Evolutionary conservation across 345 rosid genomes (phyloP).

Genomic region (Gossypium rotundifolium): DNA sequence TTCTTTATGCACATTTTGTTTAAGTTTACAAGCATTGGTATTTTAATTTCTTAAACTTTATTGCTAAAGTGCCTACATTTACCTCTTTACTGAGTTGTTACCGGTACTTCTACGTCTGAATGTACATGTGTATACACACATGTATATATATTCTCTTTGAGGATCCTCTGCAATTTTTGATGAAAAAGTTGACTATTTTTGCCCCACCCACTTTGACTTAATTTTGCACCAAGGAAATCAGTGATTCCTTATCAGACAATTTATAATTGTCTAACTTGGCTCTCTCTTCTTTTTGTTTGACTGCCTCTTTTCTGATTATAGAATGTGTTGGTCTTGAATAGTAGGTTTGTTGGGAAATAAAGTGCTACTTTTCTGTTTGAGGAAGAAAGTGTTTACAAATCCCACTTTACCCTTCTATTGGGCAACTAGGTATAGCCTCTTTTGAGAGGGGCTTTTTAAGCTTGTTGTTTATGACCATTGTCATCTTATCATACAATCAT

Average conservation of each 20-base stretch:
- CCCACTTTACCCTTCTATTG: neutral
- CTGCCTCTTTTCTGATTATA: neutral
- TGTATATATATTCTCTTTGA: neutral
- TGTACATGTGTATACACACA: neutral
- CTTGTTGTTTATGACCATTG: neutral
- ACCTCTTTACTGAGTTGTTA: neutral
- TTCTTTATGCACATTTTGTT: neutral
- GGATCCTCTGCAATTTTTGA: neutral
- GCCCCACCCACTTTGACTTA: neutral
- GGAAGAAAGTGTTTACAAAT: neutral
- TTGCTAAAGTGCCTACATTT: neutral
- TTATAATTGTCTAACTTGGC: neutral
- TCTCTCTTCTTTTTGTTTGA: neutral
- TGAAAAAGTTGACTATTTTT: neutral
- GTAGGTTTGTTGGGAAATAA: neutral
- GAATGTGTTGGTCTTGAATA: neutral
- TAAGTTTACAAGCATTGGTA: constrained; percentile 2
- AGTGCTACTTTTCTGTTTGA: neutral
- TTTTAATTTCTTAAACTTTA: neutral
- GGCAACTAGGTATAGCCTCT: neutral
- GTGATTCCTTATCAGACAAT: neutral
- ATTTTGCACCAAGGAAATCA: neutral
- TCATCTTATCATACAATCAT: neutral
- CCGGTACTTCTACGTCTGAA: neutral
- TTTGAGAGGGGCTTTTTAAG: neutral